Conservation (phyloP, 495 filamentous ascomycete genomes). For the Neurospora terricola region DNA sequence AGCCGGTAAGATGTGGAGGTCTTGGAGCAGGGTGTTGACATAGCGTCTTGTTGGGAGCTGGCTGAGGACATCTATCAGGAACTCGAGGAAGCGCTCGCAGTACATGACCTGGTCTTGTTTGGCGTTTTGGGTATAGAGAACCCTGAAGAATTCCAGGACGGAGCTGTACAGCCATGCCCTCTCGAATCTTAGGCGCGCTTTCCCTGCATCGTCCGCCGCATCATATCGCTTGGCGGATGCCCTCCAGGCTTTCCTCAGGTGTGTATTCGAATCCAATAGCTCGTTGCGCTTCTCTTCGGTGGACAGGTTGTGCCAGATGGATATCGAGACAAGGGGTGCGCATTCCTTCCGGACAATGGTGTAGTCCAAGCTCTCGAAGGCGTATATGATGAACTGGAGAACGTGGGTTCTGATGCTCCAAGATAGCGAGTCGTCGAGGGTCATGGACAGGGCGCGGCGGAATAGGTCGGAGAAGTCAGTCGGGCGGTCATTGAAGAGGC, state of each 20-base stretch:
- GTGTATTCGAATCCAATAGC: constrained; percentile 56
- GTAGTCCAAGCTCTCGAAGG: constrained; percentile 92
- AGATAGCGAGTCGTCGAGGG: constrained; percentile 65
- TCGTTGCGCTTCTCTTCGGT: constrained; percentile 55
- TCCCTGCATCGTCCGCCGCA: constrained; percentile 66
- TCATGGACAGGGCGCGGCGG: constrained; percentile 82
- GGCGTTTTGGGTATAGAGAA: constrained; percentile 50
- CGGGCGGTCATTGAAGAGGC: constrained; percentile 66
- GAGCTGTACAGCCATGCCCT: constrained; percentile 88
- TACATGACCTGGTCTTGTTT: constrained; percentile 59
- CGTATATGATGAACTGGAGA: constrained; percentile 75
- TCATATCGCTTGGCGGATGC: constrained; percentile 80
- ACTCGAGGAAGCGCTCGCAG: constrained; percentile 87
- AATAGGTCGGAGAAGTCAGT: constrained; percentile 85
- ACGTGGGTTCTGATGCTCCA: constrained; percentile 65
- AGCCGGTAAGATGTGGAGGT: constrained; percentile 79
- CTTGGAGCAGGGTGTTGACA: constrained; percentile 82
- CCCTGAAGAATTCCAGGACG: constrained; percentile 69
- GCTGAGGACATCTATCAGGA: constrained; percentile 82
- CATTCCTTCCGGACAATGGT: constrained; percentile 87
- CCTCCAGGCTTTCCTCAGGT: constrained; percentile 83
- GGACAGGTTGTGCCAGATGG: constrained; percentile 88
- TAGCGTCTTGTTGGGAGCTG: constrained; percentile 92
- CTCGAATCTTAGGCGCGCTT: constrained; percentile 80
- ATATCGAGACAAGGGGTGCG: constrained; percentile 87